Base-by-base conservation (phyloP, 805 yeast genomes). In the Pichia exigua region DNA sequence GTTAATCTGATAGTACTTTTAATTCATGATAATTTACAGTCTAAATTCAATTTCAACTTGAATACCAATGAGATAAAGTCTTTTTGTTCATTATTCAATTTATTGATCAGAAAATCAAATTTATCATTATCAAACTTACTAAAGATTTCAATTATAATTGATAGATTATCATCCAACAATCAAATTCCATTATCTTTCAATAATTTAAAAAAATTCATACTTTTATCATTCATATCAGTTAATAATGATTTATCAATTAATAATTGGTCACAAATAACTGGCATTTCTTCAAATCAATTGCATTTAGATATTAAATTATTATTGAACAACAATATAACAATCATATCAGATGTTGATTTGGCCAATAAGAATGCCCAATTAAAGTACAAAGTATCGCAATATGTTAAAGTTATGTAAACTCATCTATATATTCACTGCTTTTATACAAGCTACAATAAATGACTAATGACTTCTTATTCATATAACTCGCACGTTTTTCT, bases 1-100 rank as follows among this genome's bases (percentile, higher is more conserved):
- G 47, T 49, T 17, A 41, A 44, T n/a, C 17, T 49, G 10, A 47
- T 48, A n/a, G 21, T 52, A 26, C 15, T 30, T n/a, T 22, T 52
- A 13, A 26, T 46, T 30, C 21, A 42, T 38, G 53, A 51, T 35
- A 40, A 46, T 5, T 20, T 47, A 9, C 43, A 52, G 15, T 21
- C 44, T 5, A 45, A 50, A 41, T 51, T 48, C 28, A 40, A 48
- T 27, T 20, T 51, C n/a, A 20, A 45, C 10, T 41, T 44, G 12
- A 28, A 18, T 4, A 22, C 24, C 17, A 11, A 20, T 13, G 30
- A 48, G 12, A 18, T 44, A 7, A 24, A 32, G 10, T 11, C 12
- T 9, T 48, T 43, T 9, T 17, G 22, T 9, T 17, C 44, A 4
- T 26, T 48, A 9, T 20, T 48, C 24, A 35, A 20, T 10, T 24